Conservation (phyloP, 768 basidiomycete species). For the Leccinellum luteum region DNA sequence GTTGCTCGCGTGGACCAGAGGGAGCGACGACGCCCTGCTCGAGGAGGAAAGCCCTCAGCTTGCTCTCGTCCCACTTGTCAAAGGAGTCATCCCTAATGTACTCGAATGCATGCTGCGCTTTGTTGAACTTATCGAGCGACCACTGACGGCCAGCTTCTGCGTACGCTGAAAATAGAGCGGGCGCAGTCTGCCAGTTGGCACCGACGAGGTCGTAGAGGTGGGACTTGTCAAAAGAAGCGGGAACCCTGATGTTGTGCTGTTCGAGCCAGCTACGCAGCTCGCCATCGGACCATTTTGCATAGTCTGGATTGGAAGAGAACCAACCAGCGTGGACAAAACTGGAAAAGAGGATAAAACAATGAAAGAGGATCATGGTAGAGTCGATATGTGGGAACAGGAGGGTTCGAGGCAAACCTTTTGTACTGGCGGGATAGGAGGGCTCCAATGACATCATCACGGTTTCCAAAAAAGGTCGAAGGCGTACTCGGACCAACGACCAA, state of each 20-base stretch:
- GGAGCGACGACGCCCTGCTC: constrained; percentile 87
- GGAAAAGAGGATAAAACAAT: constrained; percentile 31
- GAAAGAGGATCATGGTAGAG: constrained; percentile 12
- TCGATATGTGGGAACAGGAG: neutral
- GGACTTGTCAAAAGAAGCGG: constrained; percentile 40
- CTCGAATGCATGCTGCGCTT: constrained; percentile 61
- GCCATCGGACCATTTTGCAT: constrained; percentile 55
- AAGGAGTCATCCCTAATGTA: constrained; percentile 60
- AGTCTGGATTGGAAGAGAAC: constrained; percentile 45
- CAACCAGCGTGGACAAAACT: constrained; percentile 45
- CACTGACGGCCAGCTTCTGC: constrained; percentile 38
- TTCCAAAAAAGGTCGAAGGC: constrained; percentile 6
- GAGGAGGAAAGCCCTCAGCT: constrained; percentile 78
- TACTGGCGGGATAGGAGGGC: constrained; percentile 9
- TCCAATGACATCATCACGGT: constrained; percentile 26
- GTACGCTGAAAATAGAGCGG: constrained; percentile 34
- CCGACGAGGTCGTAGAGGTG: constrained; percentile 51
- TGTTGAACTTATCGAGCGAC: constrained; percentile 61
- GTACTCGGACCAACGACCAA: too few species aligned
- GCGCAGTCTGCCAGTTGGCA: constrained; percentile 50
- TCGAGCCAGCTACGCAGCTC: constrained; percentile 71
- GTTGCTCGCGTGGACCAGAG: constrained; percentile 72
- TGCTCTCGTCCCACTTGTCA: constrained; percentile 83
- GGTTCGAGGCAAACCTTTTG: neutral
- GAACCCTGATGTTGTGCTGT: constrained; percentile 58